These are phyloP conservation scores for Rutstroemia sp. DNA, from an alignment of 2,329 filamentous ascomycete genomes.

Conservation along the genomic window DNA sequence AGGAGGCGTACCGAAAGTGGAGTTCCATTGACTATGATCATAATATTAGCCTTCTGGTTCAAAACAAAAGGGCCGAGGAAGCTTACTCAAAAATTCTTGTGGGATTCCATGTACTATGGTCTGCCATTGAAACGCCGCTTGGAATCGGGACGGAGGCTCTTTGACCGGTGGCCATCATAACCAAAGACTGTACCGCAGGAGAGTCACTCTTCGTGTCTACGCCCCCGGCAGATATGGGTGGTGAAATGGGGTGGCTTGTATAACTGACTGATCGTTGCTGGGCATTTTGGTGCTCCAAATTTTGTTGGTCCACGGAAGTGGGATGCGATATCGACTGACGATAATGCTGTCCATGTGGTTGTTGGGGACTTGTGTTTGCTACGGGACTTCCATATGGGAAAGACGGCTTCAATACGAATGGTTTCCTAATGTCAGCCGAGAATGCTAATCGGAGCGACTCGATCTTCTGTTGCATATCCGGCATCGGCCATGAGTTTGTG, in stretches of 20 bases:
- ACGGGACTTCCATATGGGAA: slow-evolving; percentile 79
- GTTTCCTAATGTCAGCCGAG: slow-evolving; percentile 74
- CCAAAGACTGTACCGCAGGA: slow-evolving; percentile 62
- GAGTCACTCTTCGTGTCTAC: slow-evolving; percentile 72
- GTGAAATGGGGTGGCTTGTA: slow-evolving; percentile 65
- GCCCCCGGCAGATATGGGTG: slow-evolving; percentile 67
- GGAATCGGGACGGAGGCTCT: slow-evolving; percentile 40
- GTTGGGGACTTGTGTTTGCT: slow-evolving; percentile 20
- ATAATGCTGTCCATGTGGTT: slow-evolving; percentile 20
- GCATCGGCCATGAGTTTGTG: slow-evolving; percentile 76
- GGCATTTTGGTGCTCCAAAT: slow-evolving; percentile 43
- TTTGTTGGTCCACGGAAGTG: slow-evolving; percentile 33
- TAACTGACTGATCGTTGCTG: slow-evolving; percentile 56
- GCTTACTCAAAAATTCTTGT: slow-evolving; percentile 84
- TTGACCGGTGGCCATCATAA: slow-evolving; percentile 56
- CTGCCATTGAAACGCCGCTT: slow-evolving; percentile 37
- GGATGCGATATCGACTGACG: slow-evolving; percentile 20
- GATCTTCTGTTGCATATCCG: slow-evolving; percentile 84
- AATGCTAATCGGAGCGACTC: slow-evolving; percentile 86
- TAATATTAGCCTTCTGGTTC: slow-evolving; percentile 22
- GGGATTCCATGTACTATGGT: slow-evolving; percentile 72
- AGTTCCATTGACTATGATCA: slow-evolving; percentile 76
- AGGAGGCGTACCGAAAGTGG: slow-evolving; percentile 67
- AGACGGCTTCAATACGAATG: slow-evolving; percentile 80
- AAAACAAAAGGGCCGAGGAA: background rate